Evolutionary conservation across 768 basidiomycete species (phyloP), one percentile per base, ranked within the genome.

Genomic region (Rhizopogon rudus): DNA sequence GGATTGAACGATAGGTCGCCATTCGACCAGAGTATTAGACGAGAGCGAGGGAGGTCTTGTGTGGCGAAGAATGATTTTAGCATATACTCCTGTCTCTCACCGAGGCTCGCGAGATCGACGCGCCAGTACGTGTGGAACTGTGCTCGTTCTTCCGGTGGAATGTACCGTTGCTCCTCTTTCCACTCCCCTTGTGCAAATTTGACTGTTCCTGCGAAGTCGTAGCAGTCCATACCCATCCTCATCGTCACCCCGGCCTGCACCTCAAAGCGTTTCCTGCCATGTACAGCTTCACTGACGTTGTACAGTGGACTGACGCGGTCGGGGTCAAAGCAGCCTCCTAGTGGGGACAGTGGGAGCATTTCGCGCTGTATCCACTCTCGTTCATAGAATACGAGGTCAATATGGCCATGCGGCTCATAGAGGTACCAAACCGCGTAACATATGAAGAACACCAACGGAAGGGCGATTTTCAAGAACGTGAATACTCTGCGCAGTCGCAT

Each of bases 81-180:
- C 79, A 95, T 91, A 71, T 82, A 85, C 63, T 92, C 89, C 66
- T 98, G 94, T 20, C 95, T 80, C 41, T 80, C 77, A 2, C 82
- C 84, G 59, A 98, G 88, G 0, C 83, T 76, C 1, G 82, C 82
- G 43, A 98, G 82, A 72, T 98, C 95, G 35, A 80, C 81, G 10
- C 95, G 79, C 96, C 96, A 98, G 68, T 98, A 98, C 1, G 93
- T 91, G 71, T 98, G 96, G 68, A 83, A 96, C 53, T 83, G 82
- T 5, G 81, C 80, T 14, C 82, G 81, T 35, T 75, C 66, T 14
- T 79, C 75, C 16, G 73, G 65, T 16, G 71, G 65, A 53, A 70
- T 66, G 57, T 59, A 61, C 0, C 45, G 7, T 20, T 55, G 49
- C 29, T 57, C 52, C 20, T 8, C 44, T 4, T 16, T 5, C 29